Conservation (phyloP, 306 rosid species). For the Echinosophora koreensis region DNA sequence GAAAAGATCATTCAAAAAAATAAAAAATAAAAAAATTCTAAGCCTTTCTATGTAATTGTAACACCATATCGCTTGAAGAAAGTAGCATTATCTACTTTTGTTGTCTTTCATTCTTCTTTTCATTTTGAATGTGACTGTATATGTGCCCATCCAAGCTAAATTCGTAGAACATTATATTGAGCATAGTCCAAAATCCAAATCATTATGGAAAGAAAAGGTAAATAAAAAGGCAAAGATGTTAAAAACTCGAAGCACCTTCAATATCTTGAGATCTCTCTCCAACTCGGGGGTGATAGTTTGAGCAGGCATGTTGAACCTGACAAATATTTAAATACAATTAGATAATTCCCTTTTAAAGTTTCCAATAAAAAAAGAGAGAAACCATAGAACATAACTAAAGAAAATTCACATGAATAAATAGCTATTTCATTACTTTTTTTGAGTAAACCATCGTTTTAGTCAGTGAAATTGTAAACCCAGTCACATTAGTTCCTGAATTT, state of each 20-base stretch:
- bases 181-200: neutral
- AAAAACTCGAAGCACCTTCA: conserved; percentile 64
- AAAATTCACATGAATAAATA: neutral
- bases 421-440: neutral
- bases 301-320: conserved; percentile 92
- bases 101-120: neutral
- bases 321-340: conserved; percentile 26
- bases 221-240: neutral
- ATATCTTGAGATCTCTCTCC: conserved; percentile 71
- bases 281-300: conserved; percentile 81
- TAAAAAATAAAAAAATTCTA: neutral
- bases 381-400: neutral
- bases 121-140: conserved; percentile 8
- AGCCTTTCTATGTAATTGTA: neutral
- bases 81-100: neutral
- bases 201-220: neutral
- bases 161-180: conserved; percentile 9
- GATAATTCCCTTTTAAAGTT: neutral
- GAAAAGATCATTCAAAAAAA: neutral
- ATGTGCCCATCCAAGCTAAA: conserved; percentile 9
- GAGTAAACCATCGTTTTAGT: neutral
- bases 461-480: neutral
- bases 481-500: no score
- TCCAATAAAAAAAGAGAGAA: neutral
- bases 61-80: neutral